Evolutionary conservation across 2,329 filamentous ascomycete genomes (phyloP).

Genomic region (Penicillium sp.): DNA sequence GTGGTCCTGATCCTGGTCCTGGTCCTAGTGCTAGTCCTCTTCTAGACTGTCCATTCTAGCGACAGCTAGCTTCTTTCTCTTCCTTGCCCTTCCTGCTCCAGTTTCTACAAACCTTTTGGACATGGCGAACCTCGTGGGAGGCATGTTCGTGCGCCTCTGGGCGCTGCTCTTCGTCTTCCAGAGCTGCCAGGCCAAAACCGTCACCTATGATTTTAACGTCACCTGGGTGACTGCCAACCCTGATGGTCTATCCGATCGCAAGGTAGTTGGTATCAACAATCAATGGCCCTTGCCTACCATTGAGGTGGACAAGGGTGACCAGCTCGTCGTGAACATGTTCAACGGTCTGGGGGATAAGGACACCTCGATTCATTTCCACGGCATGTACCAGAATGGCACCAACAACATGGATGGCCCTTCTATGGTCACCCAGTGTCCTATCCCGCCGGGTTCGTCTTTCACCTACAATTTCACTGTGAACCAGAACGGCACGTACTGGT

Average conservation of each 20-base stretch:
- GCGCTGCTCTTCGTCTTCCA: slow-evolving; percentile 10
- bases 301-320: slow-evolving; percentile 71
- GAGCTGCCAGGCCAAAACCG: slow-evolving; percentile 16
- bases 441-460: slow-evolving; percentile 39
- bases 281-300: slow-evolving; percentile 72
- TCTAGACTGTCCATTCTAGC: neutral
- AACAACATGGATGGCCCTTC: slow-evolving; percentile 71
- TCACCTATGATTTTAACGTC: slow-evolving; percentile 52
- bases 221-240: slow-evolving; percentile 57
- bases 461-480: slow-evolving; percentile 67
- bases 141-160: slow-evolving; percentile 7
- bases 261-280: slow-evolving; percentile 69
- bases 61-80: neutral
- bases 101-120: neutral
- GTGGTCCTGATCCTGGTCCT: neutral
- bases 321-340: slow-evolving; percentile 64
- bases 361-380: slow-evolving; percentile 73
- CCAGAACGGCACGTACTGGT: slow-evolving; percentile 59
- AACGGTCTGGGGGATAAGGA: slow-evolving; percentile 65
- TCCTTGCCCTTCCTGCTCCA: neutral
- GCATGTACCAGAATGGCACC: slow-evolving; percentile 73
- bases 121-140: slow-evolving; percentile 12
- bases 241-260: slow-evolving; percentile 51
- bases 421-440: slow-evolving; percentile 61
- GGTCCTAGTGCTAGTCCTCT: neutral